Evolutionary conservation across 768 basidiomycete genomes (phyloP).

Genomic region (Trametes sanguinea): DNA sequence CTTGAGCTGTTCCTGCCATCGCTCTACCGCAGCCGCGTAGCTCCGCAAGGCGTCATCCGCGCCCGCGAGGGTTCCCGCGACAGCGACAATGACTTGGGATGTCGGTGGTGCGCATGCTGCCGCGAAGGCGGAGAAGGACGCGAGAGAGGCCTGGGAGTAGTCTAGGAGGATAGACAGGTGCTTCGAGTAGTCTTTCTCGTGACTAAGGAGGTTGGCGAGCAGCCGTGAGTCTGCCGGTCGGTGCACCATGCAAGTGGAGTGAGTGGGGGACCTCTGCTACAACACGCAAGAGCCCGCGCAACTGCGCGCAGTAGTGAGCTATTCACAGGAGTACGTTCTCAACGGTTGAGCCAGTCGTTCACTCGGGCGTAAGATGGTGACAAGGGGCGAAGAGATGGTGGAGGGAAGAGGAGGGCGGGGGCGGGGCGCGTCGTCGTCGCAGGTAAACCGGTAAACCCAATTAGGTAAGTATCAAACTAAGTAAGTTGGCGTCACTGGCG

Average conservation of each 20-base stretch:
- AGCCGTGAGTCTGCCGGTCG: slow-evolving; percentile 73
- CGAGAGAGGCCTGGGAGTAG: slow-evolving; percentile 58
- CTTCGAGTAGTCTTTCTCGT: slow-evolving; percentile 73
- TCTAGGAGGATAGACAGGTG: slow-evolving; percentile 59
- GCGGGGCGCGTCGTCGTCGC: too few species aligned
- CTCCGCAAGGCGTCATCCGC: slow-evolving; percentile 69
- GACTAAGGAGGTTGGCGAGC: slow-evolving; percentile 62
- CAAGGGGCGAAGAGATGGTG: too few species aligned
- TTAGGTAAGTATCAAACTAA: too few species aligned
- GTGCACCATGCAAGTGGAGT: slow-evolving; percentile 56
- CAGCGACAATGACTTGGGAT: slow-evolving; percentile 51
- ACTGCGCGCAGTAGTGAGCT: too few species aligned
- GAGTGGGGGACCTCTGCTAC: too few species aligned
- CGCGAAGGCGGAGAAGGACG: slow-evolving; percentile 73
- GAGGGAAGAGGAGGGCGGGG: too few species aligned
- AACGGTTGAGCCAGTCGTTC: too few species aligned
- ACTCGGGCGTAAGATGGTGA: too few species aligned
- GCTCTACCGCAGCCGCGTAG: slow-evolving; percentile 62
- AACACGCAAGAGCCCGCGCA: too few species aligned
- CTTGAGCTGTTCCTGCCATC: slow-evolving; percentile 64
- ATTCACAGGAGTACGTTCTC: too few species aligned
- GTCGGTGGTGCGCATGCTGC: slow-evolving; percentile 60
- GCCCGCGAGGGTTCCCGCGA: slow-evolving; percentile 58
- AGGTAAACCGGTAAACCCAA: too few species aligned
- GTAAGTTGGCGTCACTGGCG: too few species aligned